Evolutionary conservation across 2,329 filamentous ascomycete genomes (phyloP).

Genomic region (Endothia cerciana): DNA sequence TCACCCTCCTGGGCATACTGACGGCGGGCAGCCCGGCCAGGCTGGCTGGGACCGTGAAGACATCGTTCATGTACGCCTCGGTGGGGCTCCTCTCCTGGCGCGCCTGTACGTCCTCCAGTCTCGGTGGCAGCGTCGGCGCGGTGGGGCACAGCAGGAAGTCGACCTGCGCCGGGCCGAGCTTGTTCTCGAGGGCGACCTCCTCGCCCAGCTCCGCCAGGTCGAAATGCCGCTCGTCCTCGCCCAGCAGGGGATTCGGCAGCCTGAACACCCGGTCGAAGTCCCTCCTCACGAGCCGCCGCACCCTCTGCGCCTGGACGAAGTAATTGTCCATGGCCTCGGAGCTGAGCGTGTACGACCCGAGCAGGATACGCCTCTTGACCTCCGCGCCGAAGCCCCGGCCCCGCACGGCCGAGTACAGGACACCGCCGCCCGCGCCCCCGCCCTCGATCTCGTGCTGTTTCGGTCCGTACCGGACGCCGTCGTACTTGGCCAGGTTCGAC

Average conservation of each 20-base stretch:
- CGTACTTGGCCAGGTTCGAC: slow-evolving; percentile 95
- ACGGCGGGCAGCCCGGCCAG: slow-evolving; percentile 88
- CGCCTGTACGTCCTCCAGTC: slow-evolving; percentile 50
- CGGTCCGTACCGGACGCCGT: slow-evolving; percentile 79
- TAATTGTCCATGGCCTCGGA: slow-evolving; percentile 94
- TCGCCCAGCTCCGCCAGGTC: slow-evolving; percentile 65
- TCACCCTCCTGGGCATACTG: slow-evolving; percentile 70
- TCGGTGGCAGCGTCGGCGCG: slow-evolving; percentile 63
- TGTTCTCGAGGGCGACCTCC: slow-evolving; percentile 54
- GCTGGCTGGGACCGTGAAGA: slow-evolving; percentile 94
- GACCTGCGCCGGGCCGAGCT: slow-evolving; percentile 65
- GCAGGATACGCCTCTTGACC: slow-evolving; percentile 82
- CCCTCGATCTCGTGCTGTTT: slow-evolving; percentile 25
- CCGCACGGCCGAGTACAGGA: slow-evolving; percentile 77
- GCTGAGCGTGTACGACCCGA: slow-evolving; percentile 89
- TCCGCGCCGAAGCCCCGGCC: slow-evolving; percentile 79
- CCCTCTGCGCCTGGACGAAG: slow-evolving; percentile 89
- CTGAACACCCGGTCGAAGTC: slow-evolving; percentile 86
- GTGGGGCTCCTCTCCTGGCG: slow-evolving; percentile 55
- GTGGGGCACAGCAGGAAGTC: slow-evolving; percentile 90
- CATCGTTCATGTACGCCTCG: slow-evolving; percentile 89
- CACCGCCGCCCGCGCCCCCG: slow-evolving; percentile 62
- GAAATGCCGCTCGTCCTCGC: slow-evolving; percentile 47
- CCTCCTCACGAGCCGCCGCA: slow-evolving; percentile 78
- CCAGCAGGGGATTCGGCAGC: slow-evolving; percentile 68